Conservation (phyloP, 2,329 filamentous ascomycete genomes). For the Colletotrichum noveboracense region DNA sequence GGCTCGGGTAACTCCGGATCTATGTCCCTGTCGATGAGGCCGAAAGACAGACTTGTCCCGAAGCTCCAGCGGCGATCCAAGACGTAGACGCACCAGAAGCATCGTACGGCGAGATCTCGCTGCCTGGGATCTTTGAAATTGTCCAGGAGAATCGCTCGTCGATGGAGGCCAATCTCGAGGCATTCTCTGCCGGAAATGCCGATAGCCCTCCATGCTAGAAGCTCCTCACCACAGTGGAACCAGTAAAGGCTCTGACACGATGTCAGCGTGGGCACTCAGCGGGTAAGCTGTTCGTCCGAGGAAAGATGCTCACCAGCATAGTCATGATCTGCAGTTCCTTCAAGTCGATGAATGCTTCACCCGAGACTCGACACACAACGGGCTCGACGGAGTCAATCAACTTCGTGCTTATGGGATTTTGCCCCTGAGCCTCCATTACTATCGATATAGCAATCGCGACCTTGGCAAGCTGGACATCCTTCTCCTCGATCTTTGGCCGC, state of each 20-base stretch:
- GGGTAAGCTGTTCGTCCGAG: neutral
- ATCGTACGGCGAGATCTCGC: slow-evolving; percentile 35
- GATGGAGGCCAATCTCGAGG: slow-evolving; percentile 54
- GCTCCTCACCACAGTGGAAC: slow-evolving; percentile 53
- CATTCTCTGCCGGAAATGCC: slow-evolving; percentile 50
- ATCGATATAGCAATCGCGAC: slow-evolving; percentile 38
- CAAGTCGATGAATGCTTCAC: slow-evolving; percentile 31
- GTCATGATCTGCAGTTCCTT: slow-evolving; percentile 37
- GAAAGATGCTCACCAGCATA: slow-evolving; percentile 29
- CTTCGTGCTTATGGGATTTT: slow-evolving; percentile 29
- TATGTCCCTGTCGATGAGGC: slow-evolving; percentile 52
- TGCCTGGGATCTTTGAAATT: slow-evolving; percentile 37
- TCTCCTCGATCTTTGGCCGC: slow-evolving; percentile 8
- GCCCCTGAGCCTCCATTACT: slow-evolving; percentile 35
- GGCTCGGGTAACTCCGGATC: slow-evolving; percentile 52
- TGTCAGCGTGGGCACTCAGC: neutral
- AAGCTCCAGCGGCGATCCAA: slow-evolving; percentile 58
- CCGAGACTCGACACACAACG: slow-evolving; percentile 29
- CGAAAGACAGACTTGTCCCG: slow-evolving; percentile 54
- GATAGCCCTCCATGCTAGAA: slow-evolving; percentile 53
- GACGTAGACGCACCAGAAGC: slow-evolving; percentile 58
- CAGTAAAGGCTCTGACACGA: slow-evolving; percentile 42
- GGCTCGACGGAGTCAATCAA: slow-evolving; percentile 35
- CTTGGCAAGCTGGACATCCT: slow-evolving; percentile 37
- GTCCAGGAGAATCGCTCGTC: slow-evolving; percentile 46